These are phyloP conservation scores for Purshia tridentata DNA, from an alignment of 306 rosid genomes.

Conservation along the genomic window DNA sequence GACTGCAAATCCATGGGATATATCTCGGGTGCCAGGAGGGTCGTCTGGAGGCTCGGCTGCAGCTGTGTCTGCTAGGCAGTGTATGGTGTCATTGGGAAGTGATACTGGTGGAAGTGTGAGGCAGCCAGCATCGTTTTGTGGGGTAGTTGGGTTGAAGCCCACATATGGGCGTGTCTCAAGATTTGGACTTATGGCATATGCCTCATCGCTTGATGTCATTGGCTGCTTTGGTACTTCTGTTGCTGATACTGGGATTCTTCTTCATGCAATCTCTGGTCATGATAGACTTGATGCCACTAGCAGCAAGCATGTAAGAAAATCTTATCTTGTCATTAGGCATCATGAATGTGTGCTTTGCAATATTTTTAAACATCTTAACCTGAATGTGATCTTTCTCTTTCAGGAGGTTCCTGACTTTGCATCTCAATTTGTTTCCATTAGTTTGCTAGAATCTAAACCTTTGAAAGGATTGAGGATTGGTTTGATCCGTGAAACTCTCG, in stretches of 20 bases:
- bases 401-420: slow-evolving; percentile 78
- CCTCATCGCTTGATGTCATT: slow-evolving; percentile 94
- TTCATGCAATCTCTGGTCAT: slow-evolving; percentile 81
- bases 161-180: slow-evolving; percentile 95
- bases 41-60: slow-evolving; percentile 98
- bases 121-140: slow-evolving; percentile 98
- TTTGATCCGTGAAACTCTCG: slow-evolving; percentile 81
- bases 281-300: slow-evolving; percentile 90
- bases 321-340: background rate
- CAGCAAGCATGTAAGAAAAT: slow-evolving; percentile 63
- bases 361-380: background rate
- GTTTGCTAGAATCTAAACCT: slow-evolving; percentile 69
- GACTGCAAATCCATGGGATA: slow-evolving; percentile 96
- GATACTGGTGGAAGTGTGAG: slow-evolving; percentile 99
- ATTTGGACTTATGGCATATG: slow-evolving; percentile 95
- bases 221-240: slow-evolving; percentile 95
- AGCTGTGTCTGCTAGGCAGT: slow-evolving; percentile 96
- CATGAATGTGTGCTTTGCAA: background rate
- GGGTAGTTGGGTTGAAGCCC: slow-evolving; percentile 97
- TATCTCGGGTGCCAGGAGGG: slow-evolving; percentile 94
- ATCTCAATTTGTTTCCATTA: slow-evolving; percentile 45
- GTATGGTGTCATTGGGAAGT: slow-evolving; percentile 90
- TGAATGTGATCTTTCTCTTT: slow-evolving; percentile 22
- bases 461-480: slow-evolving; percentile 87
- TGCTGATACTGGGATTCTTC: slow-evolving; percentile 89